These are phyloP conservation scores for Cyphellophora europaea DNA, from an alignment of 2,329 filamentous ascomycete species.

Conservation along the genomic window DNA sequence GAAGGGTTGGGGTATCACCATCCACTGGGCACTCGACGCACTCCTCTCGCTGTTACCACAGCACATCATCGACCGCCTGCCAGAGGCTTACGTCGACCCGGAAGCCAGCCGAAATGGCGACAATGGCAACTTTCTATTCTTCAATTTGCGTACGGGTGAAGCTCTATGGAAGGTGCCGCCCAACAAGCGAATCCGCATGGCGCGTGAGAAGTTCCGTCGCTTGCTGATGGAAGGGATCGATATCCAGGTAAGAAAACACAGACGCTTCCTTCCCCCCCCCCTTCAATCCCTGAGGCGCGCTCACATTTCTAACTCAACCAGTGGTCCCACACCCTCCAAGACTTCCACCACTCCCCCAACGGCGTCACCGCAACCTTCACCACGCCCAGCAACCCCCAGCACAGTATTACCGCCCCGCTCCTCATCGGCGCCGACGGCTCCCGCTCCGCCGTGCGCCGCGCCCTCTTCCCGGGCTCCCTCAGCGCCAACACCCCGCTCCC, in stretches of 20 bases:
- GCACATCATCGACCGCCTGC: slow-evolving; percentile 19
- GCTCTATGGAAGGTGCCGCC: slow-evolving; percentile 23
- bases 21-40: slow-evolving; percentile 22
- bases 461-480: slow-evolving; percentile 5
- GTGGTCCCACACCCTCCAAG: too few relatives aligned
- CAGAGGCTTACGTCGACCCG: slow-evolving; percentile 19
- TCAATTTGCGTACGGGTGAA: slow-evolving; percentile 22
- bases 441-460: slow-evolving; percentile 17
- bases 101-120: slow-evolving; percentile 20
- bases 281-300: too few relatives aligned
- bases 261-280: too few relatives aligned
- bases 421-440: slow-evolving; percentile 22
- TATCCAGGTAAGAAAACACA: too few relatives aligned
- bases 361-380: too few relatives aligned
- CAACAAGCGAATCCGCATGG: slow-evolving; percentile 19
- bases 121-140: slow-evolving; percentile 22
- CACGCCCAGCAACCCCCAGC: too few relatives aligned
- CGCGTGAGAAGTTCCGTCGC: slow-evolving; percentile 21
- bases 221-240: slow-evolving; percentile 20
- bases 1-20: slow-evolving; percentile 16
- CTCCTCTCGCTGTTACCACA: slow-evolving; percentile 17
- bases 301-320: too few relatives aligned
- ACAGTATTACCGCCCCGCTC: too few relatives aligned
- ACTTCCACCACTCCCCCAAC: too few relatives aligned
- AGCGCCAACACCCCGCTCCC: too few relatives aligned